Base-by-base conservation (phyloP, 2,329 filamentous ascomycete genomes). In the Aspergillus tubingensis region DNA sequence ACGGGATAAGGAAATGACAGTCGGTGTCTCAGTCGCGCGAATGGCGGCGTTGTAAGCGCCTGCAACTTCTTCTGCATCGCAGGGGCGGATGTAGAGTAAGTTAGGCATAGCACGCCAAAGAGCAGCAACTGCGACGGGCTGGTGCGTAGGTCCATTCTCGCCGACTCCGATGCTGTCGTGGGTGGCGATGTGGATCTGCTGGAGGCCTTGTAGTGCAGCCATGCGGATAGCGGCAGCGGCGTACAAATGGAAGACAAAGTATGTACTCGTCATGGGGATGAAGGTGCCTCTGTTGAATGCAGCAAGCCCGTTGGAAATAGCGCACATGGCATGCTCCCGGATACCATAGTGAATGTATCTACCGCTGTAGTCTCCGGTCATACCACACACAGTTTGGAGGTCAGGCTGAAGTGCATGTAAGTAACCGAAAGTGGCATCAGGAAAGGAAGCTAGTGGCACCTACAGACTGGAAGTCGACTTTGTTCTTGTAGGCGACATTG, bases 261-360 rank as follows among this genome's bases (percentile, higher is more conserved):
- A 81, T 0, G 82, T 82, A 0, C 32, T 36, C 32, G 85, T 88
- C 36, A 87, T 74, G 0, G 85, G 85, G 8, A 88, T 73, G 63
- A 87, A 81, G 0, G 84, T 85, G 25, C 79, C 81, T 38, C 78
- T 81, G 60, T 77, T 76, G 60, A 79, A 88, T 1, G 86, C 86
- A 0, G 86, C 85, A 3, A 88, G 72, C 2, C 86, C 86, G 68
- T 96, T 96, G 83, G 96, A 90, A 80, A 96, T 91, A 73, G 91
- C 91, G 2, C 79, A 80, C 86, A 88, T 88, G 57, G 85, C 85
- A 68, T 87, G 85, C 65, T 87, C 85, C 4, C 85, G 82, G 57
- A 88, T 82, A 41, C 85, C 85, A 69, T 80, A 87, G 70, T 85
- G 85, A 63, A 87, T 77, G 62, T 81, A 81, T 6, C 80, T 76